phyloP scores from a whole-genome alignment of 2,329 filamentous ascomycete species.

The Albifimbria verrucaria region DNA sequence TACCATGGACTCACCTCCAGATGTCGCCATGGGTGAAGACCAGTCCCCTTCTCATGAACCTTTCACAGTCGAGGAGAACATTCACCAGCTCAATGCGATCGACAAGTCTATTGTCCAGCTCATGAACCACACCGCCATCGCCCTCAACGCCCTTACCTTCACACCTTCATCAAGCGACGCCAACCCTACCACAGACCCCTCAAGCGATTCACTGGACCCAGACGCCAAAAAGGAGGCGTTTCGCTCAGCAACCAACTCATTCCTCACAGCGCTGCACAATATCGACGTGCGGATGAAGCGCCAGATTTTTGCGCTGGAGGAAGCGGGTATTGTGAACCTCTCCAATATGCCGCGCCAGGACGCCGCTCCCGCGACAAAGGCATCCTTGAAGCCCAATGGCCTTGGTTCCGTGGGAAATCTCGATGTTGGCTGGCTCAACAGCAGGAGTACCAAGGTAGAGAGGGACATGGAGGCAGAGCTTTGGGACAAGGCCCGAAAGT shows the following conservation, averaged over 20 bases:
- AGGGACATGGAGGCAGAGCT: conserved; percentile 81
- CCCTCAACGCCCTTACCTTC: conserved; percentile 43
- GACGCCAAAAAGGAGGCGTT: conserved; percentile 54
- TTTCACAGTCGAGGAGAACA: conserved; percentile 75
- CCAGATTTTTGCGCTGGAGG: conserved; percentile 71
- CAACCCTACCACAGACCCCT: conserved; percentile 10
- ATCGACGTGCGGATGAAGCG: conserved; percentile 70
- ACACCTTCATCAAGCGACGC: conserved; percentile 15
- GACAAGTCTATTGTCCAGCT: conserved; percentile 55
- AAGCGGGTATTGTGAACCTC: conserved; percentile 69
- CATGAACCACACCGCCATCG: conserved; percentile 42
- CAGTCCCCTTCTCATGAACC: conserved; percentile 35
- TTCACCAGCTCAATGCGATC: conserved; percentile 75
- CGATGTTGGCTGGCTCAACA: conserved; percentile 88
- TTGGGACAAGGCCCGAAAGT: conserved; percentile 48
- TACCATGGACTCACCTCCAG: conserved; percentile 27
- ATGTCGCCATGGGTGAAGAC: conserved; percentile 26
- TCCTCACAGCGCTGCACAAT: conserved; percentile 69
- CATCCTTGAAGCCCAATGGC: conserved; percentile 51
- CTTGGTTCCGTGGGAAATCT: conserved; percentile 57
- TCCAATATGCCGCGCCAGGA: conserved; percentile 29
- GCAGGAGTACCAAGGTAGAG: conserved; percentile 75
- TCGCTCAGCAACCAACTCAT: conserved; percentile 59
- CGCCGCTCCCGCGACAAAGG: conserved; percentile 30
- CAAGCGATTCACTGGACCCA: conserved; percentile 31